Conservation (phyloP, 2,329 filamentous ascomycete genomes). For the Lizonia empirigonia region DNA sequence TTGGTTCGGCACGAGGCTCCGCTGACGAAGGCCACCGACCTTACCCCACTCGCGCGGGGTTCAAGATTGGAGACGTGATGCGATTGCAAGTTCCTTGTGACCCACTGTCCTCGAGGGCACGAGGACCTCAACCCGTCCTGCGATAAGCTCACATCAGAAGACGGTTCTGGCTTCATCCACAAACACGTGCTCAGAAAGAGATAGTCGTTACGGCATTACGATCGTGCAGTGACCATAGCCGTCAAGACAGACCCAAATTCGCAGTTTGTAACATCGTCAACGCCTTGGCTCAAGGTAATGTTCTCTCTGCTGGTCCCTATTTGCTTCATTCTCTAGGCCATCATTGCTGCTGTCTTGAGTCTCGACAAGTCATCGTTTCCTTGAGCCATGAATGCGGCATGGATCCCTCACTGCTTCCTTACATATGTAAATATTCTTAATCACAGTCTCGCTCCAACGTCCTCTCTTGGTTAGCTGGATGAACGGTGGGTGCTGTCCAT, state of each 20-base stretch:
- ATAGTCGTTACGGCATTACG: slow-evolving; percentile 1
- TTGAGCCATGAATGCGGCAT: too few relatives aligned
- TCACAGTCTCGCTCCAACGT: not conserved
- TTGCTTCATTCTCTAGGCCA: not conserved
- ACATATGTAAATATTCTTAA: too few relatives aligned
- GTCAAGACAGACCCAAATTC: not conserved
- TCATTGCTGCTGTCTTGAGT: not conserved
- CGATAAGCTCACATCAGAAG: not conserved
- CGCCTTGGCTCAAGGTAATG: too few relatives aligned
- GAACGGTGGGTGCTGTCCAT: not conserved
- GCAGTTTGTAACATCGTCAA: not conserved
- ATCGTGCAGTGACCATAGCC: slow-evolving; percentile 1
- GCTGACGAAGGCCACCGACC: not conserved
- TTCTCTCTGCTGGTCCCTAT: too few relatives aligned
- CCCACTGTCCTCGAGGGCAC: not conserved
- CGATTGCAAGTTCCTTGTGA: not conserved
- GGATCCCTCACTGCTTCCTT: too few relatives aligned
- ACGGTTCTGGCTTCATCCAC: not conserved
- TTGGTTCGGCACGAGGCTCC: slow-evolving; percentile 7
- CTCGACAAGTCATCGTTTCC: not conserved
- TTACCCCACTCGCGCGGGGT: slow-evolving; percentile 15
- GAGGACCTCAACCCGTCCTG: not conserved
- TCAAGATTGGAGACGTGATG: not conserved
- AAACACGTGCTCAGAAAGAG: not conserved
- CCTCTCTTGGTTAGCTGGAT: not conserved